phyloP scores from a whole-genome alignment of 768 basidiomycete genomes.

The Hypholoma fasciculare region DNA sequence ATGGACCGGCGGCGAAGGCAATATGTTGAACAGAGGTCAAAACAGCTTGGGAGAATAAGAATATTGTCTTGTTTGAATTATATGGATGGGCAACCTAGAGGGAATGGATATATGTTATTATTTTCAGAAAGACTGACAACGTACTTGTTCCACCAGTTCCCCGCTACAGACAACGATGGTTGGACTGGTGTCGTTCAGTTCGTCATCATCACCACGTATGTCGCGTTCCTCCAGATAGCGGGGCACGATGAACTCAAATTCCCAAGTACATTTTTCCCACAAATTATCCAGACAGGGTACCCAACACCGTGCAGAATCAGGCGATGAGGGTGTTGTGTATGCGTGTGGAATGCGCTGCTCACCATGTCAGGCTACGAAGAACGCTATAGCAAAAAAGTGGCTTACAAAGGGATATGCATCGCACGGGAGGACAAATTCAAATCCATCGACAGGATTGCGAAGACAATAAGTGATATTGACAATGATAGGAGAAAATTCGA shows the following conservation, averaged over 20 bases:
- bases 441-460: slow-evolving; percentile 78
- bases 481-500: slow-evolving; percentile 75
- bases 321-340: slow-evolving; percentile 84
- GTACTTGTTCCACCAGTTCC: slow-evolving; percentile 90
- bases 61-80: slow-evolving; percentile 92
- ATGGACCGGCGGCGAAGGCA: slow-evolving; percentile 94
- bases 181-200: slow-evolving; percentile 60
- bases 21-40: slow-evolving; percentile 96
- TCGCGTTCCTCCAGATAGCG: slow-evolving; percentile 71
- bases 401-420: slow-evolving; percentile 86
- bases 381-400: slow-evolving; percentile 13
- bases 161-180: slow-evolving; percentile 93
- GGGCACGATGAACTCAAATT: slow-evolving; percentile 95
- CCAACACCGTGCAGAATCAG: slow-evolving; percentile 96
- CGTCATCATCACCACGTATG: slow-evolving; percentile 43
- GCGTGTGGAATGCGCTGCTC: slow-evolving; percentile 87
- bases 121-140: slow-evolving; percentile 15
- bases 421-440: slow-evolving; percentile 80
- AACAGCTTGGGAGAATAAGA: slow-evolving; percentile 84
- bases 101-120: slow-evolving; percentile 3
- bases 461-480: slow-evolving; percentile 82
- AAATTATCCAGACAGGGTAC: slow-evolving; percentile 95
- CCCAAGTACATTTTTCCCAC: slow-evolving; percentile 98
- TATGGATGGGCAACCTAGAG: slow-evolving; percentile 87
- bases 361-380: slow-evolving; percentile 12